A percentile compares a stretch with the other conserved stretches of the same genome.
Conservation (phyloP, 75 land plant genomes). For the Picea glauca region DNA sequence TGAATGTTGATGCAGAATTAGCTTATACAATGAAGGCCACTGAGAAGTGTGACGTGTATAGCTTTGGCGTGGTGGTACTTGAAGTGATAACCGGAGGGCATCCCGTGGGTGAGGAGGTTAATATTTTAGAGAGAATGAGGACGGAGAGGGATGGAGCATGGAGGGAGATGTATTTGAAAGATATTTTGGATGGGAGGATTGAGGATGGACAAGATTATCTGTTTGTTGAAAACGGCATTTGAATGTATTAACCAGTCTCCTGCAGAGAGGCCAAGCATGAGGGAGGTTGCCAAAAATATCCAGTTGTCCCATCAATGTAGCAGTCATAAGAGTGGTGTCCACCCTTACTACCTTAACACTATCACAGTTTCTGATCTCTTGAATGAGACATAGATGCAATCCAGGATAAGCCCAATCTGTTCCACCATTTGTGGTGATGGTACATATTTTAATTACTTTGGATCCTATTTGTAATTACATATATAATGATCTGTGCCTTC, state of each 20-base stretch:
- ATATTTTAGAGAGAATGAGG: neutral
- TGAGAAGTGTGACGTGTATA: conserved; percentile 62
- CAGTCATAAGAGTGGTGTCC: too few species aligned
- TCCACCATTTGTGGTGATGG: too few species aligned
- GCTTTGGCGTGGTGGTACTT: conserved; percentile 54
- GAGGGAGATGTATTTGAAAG: neutral
- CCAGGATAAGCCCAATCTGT: too few species aligned
- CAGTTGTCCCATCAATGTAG: neutral
- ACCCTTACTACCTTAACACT: neutral
- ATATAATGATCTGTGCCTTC: too few species aligned
- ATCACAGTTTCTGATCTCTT: neutral
- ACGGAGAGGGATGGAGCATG: neutral
- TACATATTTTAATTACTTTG: too few species aligned
- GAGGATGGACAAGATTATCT: neutral
- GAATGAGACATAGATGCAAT: neutral
- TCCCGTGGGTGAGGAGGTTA: conserved; percentile 9
- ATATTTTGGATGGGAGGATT: conserved; percentile 1
- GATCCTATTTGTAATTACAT: too few species aligned
- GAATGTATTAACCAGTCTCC: neutral
- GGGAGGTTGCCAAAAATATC: neutral
- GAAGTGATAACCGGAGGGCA: conserved; percentile 44
- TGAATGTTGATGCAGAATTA: conserved; percentile 8
- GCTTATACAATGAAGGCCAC: conserved; percentile 32
- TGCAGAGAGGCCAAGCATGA: conserved; percentile 1
- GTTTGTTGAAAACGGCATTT: neutral